Conservation (phyloP, 2,329 filamentous ascomycete genomes). For the Thelonectria discophora region DNA sequence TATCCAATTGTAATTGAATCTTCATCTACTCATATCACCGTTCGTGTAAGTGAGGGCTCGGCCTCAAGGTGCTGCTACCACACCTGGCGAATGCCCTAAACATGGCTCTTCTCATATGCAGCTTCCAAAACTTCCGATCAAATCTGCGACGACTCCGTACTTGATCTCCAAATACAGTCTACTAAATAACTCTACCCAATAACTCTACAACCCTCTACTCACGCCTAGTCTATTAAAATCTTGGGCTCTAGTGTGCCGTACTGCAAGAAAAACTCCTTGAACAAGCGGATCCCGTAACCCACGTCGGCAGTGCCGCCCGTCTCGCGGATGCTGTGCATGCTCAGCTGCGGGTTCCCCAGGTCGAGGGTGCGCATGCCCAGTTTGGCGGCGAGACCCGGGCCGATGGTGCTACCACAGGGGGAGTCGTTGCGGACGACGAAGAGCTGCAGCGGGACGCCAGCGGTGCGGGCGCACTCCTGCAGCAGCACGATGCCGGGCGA, state of each 20-base stretch:
- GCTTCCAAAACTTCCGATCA: too few species aligned
- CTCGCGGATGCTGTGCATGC: slow-evolving; percentile 97
- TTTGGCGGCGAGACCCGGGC: slow-evolving; percentile 91
- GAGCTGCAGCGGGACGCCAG: slow-evolving; percentile 86
- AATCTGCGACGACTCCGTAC: not conserved
- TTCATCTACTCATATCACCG: slow-evolving; percentile 1
- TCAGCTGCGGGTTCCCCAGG: slow-evolving; percentile 90
- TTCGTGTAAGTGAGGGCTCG: not conserved
- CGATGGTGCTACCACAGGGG: slow-evolving; percentile 94
- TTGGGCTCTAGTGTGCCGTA: slow-evolving; percentile 85
- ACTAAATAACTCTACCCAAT: not conserved
- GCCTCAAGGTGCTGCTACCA: not conserved
- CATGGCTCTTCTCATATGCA: slow-evolving; percentile 4
- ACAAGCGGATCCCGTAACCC: slow-evolving; percentile 83
- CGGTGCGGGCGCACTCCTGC: slow-evolving; percentile 81
- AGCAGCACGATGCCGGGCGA: slow-evolving; percentile 92
- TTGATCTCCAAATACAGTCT: not conserved
- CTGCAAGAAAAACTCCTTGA: slow-evolving; percentile 85
- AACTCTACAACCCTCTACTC: not conserved
- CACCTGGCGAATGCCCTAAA: slow-evolving; percentile 1
- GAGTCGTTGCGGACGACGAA: slow-evolving; percentile 98
- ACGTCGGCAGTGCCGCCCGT: slow-evolving; percentile 90
- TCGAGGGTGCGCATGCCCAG: slow-evolving; percentile 90
- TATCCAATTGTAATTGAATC: slow-evolving; percentile 14
- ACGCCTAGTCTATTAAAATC: slow-evolving; percentile 78